Base-by-base conservation (phyloP, 2,329 filamentous ascomycete species). In the Trichoderma hamatum region DNA sequence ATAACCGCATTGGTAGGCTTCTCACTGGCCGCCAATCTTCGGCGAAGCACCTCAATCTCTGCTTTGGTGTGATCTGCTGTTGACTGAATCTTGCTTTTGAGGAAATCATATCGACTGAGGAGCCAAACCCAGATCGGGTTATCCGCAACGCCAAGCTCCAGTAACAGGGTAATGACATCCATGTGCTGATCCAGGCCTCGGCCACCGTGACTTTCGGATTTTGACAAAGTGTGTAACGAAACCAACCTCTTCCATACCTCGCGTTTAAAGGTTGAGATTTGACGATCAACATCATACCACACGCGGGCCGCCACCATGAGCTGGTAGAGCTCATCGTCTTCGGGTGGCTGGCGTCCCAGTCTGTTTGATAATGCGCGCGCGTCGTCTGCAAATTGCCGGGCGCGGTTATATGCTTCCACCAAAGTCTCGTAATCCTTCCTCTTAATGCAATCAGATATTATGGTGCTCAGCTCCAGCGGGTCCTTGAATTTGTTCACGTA, bases 121-220 rank as follows among this genome's bases (percentile, higher is more conserved):
- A 99, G 88, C 94, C 96, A 99, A 13, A 96, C 87, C 92, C 93
- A 97, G 71, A 99, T 97, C 1, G 96, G 96, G 74, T 97, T 99
- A 70, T 98, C 94, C 11, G 97, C 92, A 2, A 97, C 94, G 7
- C 96, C 96, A 24, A 99, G 84, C 78, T 99, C 95, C n/a, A 99
- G 82, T 65, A 99, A 84, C 43, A 97, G 84, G 26, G 89, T 86
- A 67, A 99, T 98, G 59, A 97, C 84, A 76, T 97, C 93, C 88
- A 97, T 93, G 75, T 97, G 92, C 77, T 90, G 87, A 73, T 97
- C 93, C 76, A 95, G 93, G 6, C 87, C 84, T 49, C 90, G 78
- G 9, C 85, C 85, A 62, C 76, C 81, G 62, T 78, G 74, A 51
- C 77, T 76, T 72, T 89, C 83, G 61, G 84, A 73, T 76, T 84